These are phyloP conservation scores for Massarina eburnea DNA, from an alignment of 2,329 filamentous ascomycete species.

Conservation along the genomic window DNA sequence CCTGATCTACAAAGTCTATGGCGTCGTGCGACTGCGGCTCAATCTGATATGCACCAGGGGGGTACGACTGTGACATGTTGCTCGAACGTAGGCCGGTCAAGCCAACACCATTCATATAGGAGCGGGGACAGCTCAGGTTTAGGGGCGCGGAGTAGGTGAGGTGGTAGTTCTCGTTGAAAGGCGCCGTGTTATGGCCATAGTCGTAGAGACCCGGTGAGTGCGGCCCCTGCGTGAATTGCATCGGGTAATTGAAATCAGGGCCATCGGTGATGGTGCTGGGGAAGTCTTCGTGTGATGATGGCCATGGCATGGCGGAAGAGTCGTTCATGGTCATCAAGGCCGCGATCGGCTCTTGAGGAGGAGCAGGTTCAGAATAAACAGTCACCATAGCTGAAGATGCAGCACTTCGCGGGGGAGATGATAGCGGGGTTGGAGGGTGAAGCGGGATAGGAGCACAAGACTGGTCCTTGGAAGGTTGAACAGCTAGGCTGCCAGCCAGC, in stretches of 20 bases:
- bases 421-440: constrained; percentile 14
- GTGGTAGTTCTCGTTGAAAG: constrained; percentile 26
- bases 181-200: constrained; percentile 21
- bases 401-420: constrained; percentile 14
- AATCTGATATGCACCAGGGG: constrained; percentile 35
- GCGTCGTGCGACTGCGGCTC: constrained; percentile 26
- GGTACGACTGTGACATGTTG: constrained; percentile 24
- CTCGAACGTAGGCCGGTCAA: constrained; percentile 16
- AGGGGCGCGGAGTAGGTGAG: constrained; percentile 20
- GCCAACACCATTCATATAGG: constrained; percentile 17
- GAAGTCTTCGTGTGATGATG: constrained; percentile 14
- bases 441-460: constrained; percentile 21
- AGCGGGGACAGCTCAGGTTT: constrained; percentile 24
- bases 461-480: constrained; percentile 16
- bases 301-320: constrained; percentile 24
- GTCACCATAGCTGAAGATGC: constrained; percentile 17
- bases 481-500: constrained; percentile 17
- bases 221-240: constrained; percentile 11
- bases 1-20: constrained; percentile 21
- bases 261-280: constrained; percentile 11
- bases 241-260: constrained; percentile 13
- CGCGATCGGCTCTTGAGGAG: constrained; percentile 4
- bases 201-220: constrained; percentile 14
- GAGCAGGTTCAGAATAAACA: constrained; percentile 11
- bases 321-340: constrained; percentile 18